Evolutionary conservation across 1,139 yeast genomes (phyloP), one percentile per base, ranked within the genome.

Genomic region (Ashbya aceris): DNA sequence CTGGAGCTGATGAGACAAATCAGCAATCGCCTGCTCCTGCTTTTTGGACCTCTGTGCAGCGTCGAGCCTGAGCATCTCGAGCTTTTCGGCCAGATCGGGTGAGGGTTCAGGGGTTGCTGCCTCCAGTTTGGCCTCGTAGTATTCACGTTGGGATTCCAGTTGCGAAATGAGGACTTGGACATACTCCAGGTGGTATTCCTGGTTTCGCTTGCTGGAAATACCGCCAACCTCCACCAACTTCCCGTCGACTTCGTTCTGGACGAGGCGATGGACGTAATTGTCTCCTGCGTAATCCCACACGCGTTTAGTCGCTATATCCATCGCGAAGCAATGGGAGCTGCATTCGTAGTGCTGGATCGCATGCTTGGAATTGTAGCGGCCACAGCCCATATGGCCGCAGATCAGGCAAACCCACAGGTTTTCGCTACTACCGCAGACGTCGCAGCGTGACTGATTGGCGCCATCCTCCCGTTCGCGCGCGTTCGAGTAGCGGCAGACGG

Each of bases 281-380:
- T 89, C 96, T 1, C 91, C 91, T 0, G 91, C 89, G 60, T 89
- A 89, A 60, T 89, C 96, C 97, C 97, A 89, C 2, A 89, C 95
- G 39, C 97, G 68, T 47, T 89, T 93, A 0, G 95, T 77, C 12
- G 70, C 67, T 36, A 83, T 68, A 58, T 87, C 96, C 96, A 89
- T 86, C 0, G 96, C 84, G 65, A 85, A 89, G 56, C 95, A 84
- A 61, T 89, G 97, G 2, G 84, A 82, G 0, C 95, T 80, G 11
- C 68, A 68, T 13, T 79, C 74, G 60, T 77, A 87, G 61, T 89
- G 97, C 49, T 80, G 76, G 38, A 84, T 74, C 0, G 96, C 94
- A 65, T 89, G 97, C 42, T 84, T 89, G 39, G 80, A 77, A 41
- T 86, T 84, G 59, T 89, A 89, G 49, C 97, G 66, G 10, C 95